Evolutionary conservation across 1,284 basidiomycete species (phyloP).

Genomic region (Tremellales sp.): DNA sequence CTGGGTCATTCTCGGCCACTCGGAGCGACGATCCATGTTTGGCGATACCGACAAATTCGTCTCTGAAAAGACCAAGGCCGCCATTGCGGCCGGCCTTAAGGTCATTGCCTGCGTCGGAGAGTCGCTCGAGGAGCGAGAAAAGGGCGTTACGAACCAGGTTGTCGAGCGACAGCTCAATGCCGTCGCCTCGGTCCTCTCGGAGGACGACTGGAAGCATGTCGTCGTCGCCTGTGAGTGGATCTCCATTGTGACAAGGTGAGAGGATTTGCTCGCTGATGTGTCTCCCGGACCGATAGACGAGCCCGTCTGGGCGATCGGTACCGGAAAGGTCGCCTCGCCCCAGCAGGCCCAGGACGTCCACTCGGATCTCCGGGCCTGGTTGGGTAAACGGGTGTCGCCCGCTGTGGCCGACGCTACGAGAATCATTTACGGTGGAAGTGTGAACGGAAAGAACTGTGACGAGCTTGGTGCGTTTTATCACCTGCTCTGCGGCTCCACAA

Average conservation of each 20-base stretch:
- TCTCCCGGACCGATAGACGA: constrained; percentile 55
- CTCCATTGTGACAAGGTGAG: too few relatives aligned
- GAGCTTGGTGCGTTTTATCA: constrained; percentile 66
- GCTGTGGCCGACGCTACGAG: constrained; percentile 71
- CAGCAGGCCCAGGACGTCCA: constrained; percentile 84
- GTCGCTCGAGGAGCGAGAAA: constrained; percentile 84
- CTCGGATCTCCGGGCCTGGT: constrained; percentile 73
- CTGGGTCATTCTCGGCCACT: constrained; percentile 97
- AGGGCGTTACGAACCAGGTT: constrained; percentile 70
- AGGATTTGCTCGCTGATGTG: not conserved
- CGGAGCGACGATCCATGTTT: constrained; percentile 91
- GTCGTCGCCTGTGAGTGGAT: constrained; percentile 69
- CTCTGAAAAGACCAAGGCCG: constrained; percentile 76
- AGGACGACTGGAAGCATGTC: constrained; percentile 82
- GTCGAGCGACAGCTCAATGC: constrained; percentile 79
- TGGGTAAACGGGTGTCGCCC: constrained; percentile 63
- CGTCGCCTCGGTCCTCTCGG: constrained; percentile 61
- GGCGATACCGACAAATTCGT: constrained; percentile 79
- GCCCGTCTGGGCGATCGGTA: constrained; percentile 98
- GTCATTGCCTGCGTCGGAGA: constrained; percentile 98
- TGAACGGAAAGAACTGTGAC: constrained; percentile 79
- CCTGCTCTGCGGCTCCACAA: constrained; percentile 2
- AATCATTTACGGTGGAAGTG: constrained; percentile 95
- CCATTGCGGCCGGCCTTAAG: constrained; percentile 60
- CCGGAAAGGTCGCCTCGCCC: constrained; percentile 89